Percentiles rank a stretch among this genome's conserved stretches.
Evolutionary conservation across 2,329 filamentous ascomycete species (phyloP).

Genomic region (Akanthomyces dipterigenus): DNA sequence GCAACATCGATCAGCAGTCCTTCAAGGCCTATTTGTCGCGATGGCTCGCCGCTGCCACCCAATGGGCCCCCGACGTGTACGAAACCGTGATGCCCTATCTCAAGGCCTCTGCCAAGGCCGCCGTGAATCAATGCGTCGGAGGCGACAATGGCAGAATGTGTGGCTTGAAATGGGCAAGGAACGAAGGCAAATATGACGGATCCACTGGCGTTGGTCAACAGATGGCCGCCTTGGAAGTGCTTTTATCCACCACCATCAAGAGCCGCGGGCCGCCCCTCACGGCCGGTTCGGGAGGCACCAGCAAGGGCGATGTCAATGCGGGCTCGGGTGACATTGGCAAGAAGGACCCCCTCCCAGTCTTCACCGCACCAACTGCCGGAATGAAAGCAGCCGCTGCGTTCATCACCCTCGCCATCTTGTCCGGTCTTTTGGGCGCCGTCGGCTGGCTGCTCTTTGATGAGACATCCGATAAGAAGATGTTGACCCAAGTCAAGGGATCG

Average conservation of each 20-base stretch:
- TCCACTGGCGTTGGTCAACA: conserved; percentile 60
- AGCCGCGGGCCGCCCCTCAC: conserved; percentile 37
- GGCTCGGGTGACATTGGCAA: conserved; percentile 41
- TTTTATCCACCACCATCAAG: conserved; percentile 53
- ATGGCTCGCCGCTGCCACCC: conserved; percentile 55
- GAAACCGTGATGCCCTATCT: conserved; percentile 47
- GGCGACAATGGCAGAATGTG: conserved; percentile 52
- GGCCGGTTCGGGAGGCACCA: conserved; percentile 51
- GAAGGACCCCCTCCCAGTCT: conserved; percentile 23
- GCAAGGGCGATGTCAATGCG: conserved; percentile 37
- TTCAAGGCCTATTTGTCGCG: conserved; percentile 58
- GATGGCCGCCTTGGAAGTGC: conserved; percentile 61
- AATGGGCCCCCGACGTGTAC: conserved; percentile 56
- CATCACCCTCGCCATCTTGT: conserved; percentile 50
- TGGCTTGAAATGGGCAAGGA: conserved; percentile 49
- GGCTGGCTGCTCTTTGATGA: conserved; percentile 45
- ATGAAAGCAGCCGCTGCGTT: conserved; percentile 66
- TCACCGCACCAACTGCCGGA: conserved; percentile 37
- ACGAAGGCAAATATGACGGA: conserved; percentile 48
- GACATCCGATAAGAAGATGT: conserved; percentile 25
- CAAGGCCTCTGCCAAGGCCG: conserved; percentile 48
- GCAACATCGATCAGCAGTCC: conserved; percentile 55
- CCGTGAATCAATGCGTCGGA: conserved; percentile 50
- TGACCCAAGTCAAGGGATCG: conserved; percentile 25
- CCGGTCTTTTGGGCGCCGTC: conserved; percentile 46